Conservation (phyloP, 257 asterid species). For the Solanum paucissectum region DNA sequence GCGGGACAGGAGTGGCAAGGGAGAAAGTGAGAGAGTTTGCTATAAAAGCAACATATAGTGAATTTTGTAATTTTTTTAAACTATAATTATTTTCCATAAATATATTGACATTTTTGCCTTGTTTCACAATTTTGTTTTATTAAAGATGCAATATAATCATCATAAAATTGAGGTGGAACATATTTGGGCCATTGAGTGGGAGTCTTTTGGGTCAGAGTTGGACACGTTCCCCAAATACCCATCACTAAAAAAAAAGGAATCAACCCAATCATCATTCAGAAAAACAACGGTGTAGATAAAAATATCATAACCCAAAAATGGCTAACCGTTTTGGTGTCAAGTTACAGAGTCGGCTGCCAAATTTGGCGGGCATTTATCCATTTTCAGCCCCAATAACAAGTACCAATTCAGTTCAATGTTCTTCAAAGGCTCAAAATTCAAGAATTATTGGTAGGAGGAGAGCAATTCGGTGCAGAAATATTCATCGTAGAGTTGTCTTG, state of each 20-base stretch:
- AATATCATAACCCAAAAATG: slow-evolving; percentile 16
- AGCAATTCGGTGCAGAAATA: slow-evolving; percentile 12
- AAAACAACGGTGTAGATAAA: neutral
- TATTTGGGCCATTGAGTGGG: neutral
- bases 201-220: neutral
- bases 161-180: neutral
- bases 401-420: slow-evolving; percentile 7
- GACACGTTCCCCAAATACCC: slow-evolving; percentile 6
- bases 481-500: slow-evolving; percentile 48
- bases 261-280: neutral
- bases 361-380: slow-evolving; percentile 17
- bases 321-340: slow-evolving; percentile 26
- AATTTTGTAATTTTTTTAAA: too few species aligned
- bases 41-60: too few species aligned
- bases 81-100: too few species aligned
- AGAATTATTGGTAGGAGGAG: neutral
- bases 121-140: too few species aligned
- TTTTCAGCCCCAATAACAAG: slow-evolving; percentile 9
- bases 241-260: neutral
- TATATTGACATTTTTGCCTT: too few species aligned
- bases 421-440: slow-evolving; percentile 7
- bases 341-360: slow-evolving; percentile 18
- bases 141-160: too few species aligned
- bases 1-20: too few species aligned
- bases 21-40: too few species aligned